phyloP scores from a whole-genome alignment of 805 yeast species.

The Lipomyces yamadae region DNA sequence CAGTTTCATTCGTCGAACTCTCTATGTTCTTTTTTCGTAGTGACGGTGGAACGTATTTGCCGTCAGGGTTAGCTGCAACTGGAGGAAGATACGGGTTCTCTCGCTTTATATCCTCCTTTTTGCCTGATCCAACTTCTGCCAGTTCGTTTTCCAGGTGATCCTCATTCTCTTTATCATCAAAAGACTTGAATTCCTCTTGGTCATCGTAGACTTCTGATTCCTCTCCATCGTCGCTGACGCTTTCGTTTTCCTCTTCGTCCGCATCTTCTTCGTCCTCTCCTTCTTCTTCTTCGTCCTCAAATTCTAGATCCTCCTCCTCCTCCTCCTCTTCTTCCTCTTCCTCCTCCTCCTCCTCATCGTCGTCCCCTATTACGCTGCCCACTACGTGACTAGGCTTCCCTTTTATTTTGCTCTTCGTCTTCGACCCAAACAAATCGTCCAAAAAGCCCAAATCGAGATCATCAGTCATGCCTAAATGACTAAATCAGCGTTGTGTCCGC shows the following conservation, averaged over 20 bases:
- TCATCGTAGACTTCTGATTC: conserved; percentile 15
- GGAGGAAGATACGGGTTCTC: conserved; percentile 84
- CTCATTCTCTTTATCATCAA: conserved; percentile 36
- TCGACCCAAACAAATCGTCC: conserved; percentile 32
- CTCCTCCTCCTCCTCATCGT: conserved; percentile 8
- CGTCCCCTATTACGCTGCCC: background rate
- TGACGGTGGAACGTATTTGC: conserved; percentile 86
- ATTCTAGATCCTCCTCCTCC: conserved; percentile 35
- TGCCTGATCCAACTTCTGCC: conserved; percentile 24
- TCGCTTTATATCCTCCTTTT: conserved; percentile 43
- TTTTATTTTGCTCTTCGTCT: conserved; percentile 20
- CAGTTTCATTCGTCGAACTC: conserved; percentile 50
- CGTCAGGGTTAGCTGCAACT: conserved; percentile 42
- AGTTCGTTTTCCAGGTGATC: conserved; percentile 44
- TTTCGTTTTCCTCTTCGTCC: conserved; percentile 28
- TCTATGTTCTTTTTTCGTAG: conserved; percentile 59
- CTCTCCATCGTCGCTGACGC: conserved; percentile 2
- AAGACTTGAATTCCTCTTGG: conserved; percentile 31
- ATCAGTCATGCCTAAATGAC: conserved; percentile 65
- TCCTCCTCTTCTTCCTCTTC: conserved; percentile 28
- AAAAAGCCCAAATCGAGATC: conserved; percentile 63
- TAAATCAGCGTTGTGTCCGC: conserved; percentile 5
- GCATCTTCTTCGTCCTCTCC: conserved; percentile 22
- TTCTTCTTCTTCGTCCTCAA: conserved; percentile 36
- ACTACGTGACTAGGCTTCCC: conserved; percentile 14